Evolutionary conservation across 2,329 filamentous ascomycete genomes (phyloP).

Genomic region (Paecilomyces dactylethromorphus): DNA sequence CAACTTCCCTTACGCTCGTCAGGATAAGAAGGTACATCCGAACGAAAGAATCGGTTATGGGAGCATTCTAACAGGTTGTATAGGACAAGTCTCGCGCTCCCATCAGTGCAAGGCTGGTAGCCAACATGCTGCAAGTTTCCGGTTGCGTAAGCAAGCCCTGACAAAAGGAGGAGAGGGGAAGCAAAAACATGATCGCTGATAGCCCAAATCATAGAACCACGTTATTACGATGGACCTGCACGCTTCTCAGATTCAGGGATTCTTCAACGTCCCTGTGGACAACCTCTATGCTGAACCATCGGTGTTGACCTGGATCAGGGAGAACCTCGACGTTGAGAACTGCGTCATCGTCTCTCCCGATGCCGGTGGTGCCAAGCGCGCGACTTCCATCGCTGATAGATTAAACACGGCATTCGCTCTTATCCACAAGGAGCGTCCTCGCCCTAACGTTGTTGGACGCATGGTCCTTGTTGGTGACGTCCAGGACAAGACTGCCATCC

Average conservation of each 20-base stretch:
- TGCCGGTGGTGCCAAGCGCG: constrained; percentile 87
- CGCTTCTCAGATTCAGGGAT: constrained; percentile 88
- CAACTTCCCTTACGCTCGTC: constrained; percentile 92
- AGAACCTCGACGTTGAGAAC: constrained; percentile 73
- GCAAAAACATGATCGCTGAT: not conserved
- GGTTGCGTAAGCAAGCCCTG: constrained; percentile 50
- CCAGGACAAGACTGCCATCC: constrained; percentile 81
- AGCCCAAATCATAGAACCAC: constrained; percentile 48
- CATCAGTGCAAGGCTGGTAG: constrained; percentile 91
- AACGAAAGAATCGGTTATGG: not conserved
- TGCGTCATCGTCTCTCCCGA: constrained; percentile 94
- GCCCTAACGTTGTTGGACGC: constrained; percentile 83
- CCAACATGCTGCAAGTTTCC: constrained; percentile 94
- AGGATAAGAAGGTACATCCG: constrained; percentile 72
- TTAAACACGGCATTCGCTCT: constrained; percentile 86
- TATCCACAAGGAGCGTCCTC: constrained; percentile 92
- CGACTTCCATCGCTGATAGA: constrained; percentile 86
- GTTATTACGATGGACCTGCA: constrained; percentile 97
- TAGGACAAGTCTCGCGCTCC: constrained; percentile 84
- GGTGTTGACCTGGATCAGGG: constrained; percentile 82
- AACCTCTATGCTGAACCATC: constrained; percentile 92
- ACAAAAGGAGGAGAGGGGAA: not conserved
- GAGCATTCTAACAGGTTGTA: not conserved
- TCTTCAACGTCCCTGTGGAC: constrained; percentile 78
- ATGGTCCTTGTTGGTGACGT: constrained; percentile 98